Percentiles rank a stretch among this genome's conserved stretches.
Evolutionary conservation across 106 monocot species (phyloP).

Genomic region (Acanthochlamys bracteata): DNA sequence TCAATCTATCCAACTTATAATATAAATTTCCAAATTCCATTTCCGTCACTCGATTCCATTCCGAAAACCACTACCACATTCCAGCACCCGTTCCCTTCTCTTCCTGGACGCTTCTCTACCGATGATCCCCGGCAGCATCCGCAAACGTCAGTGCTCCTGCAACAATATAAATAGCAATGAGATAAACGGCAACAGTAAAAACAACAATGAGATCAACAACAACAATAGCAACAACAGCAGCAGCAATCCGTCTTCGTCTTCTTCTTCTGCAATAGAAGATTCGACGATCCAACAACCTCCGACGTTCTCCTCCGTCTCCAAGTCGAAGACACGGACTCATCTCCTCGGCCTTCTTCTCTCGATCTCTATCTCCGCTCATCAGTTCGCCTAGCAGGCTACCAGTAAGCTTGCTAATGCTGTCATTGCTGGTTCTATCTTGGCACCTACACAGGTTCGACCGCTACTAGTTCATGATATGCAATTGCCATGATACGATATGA

Average conservation of each 20-base stretch:
- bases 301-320: constrained; percentile 57
- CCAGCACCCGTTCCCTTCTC: neutral
- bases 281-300: constrained; percentile 48
- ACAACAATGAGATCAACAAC: too few relatives aligned
- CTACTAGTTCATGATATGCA: neutral
- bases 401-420: constrained; percentile 50
- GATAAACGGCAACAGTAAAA: too few relatives aligned
- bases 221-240: too few relatives aligned
- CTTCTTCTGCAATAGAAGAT: constrained; percentile 16
- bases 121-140: neutral
- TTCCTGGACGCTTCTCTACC: neutral
- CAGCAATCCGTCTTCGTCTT: neutral
- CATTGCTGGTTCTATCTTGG: constrained; percentile 54
- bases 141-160: constrained; percentile 43
- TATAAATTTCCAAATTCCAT: too few relatives aligned
- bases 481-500: neutral
- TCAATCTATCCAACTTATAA: too few relatives aligned
- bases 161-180: constrained; percentile 17
- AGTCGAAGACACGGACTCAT: constrained; percentile 19
- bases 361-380: constrained; percentile 81
- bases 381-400: too few relatives aligned
- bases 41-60: neutral
- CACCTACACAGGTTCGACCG: constrained; percentile 49
- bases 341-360: constrained; percentile 12
- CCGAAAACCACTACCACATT: neutral